phyloP scores from a whole-genome alignment of 306 rosid species.

The Ormosia semicastrata region DNA sequence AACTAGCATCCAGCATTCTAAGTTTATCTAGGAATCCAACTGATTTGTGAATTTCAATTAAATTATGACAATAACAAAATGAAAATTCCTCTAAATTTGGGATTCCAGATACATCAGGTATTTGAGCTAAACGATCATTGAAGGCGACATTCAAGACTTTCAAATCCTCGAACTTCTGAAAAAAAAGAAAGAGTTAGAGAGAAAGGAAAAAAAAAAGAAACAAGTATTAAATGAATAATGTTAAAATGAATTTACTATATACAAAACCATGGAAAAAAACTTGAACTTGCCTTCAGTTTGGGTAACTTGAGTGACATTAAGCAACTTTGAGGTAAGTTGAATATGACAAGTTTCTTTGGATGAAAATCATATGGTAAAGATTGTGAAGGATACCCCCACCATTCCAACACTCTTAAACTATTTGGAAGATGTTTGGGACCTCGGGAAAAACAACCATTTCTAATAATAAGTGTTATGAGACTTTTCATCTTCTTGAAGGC shows the following conservation, averaged over 20 bases:
- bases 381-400: not conserved
- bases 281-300: too few species aligned
- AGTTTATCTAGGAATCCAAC: not conserved
- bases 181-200: too few species aligned
- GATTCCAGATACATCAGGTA: not conserved
- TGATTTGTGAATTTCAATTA: not conserved
- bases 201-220: not conserved
- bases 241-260: too few species aligned
- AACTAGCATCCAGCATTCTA: not conserved
- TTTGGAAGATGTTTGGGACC: not conserved
- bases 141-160: not conserved
- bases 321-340: not conserved
- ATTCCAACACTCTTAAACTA: not conserved
- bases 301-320: not conserved
- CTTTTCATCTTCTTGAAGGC: too few species aligned
- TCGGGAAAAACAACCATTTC: too few species aligned
- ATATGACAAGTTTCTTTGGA: not conserved
- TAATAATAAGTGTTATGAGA: too few species aligned
- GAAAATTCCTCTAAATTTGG: not conserved
- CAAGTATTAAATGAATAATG: not conserved
- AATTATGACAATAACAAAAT: not conserved
- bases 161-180: not conserved
- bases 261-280: too few species aligned
- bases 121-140: not conserved
- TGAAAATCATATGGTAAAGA: not conserved